phyloP scores from a whole-genome alignment of 169 alveolate genomes.

The Plasmodium sp. region DNA sequence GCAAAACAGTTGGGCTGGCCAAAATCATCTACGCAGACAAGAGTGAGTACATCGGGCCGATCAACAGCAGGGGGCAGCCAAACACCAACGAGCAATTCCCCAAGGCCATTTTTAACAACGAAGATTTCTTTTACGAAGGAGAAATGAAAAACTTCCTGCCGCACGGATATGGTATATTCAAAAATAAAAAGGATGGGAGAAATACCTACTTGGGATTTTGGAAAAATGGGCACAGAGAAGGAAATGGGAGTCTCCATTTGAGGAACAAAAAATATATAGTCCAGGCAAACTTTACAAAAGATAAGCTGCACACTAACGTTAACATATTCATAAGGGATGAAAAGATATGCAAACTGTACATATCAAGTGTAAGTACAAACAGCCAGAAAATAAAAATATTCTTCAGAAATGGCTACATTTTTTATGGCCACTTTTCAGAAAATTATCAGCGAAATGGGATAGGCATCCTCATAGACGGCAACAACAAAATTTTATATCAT shows the following conservation, averaged over 20 bases:
- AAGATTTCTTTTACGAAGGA: slow-evolving; percentile 63
- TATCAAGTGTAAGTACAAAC: slow-evolving; percentile 22
- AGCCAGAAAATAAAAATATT: slow-evolving; percentile 55
- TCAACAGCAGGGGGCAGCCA: slow-evolving; percentile 70
- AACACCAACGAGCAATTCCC: slow-evolving; percentile 64
- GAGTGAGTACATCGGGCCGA: slow-evolving; percentile 72
- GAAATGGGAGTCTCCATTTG: slow-evolving; percentile 46
- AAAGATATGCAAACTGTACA: slow-evolving; percentile 42
- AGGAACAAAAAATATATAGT: slow-evolving; percentile 57
- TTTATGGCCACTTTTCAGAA: slow-evolving; percentile 55
- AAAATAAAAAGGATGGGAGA: slow-evolving; percentile 55
- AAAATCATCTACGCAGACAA: slow-evolving; percentile 74
- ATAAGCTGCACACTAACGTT: slow-evolving; percentile 49
- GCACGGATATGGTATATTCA: slow-evolving; percentile 72
- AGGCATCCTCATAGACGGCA: slow-evolving; percentile 69
- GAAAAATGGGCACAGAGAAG: slow-evolving; percentile 76
- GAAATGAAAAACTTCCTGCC: slow-evolving; percentile 73
- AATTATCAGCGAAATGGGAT: slow-evolving; percentile 64
- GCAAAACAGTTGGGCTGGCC: slow-evolving; percentile 36
- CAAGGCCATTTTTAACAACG: slow-evolving; percentile 64
- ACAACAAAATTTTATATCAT: slow-evolving; percentile 74
- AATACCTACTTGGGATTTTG: slow-evolving; percentile 71
- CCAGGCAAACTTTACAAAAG: slow-evolving; percentile 61
- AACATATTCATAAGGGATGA: slow-evolving; percentile 54
- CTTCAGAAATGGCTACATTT: slow-evolving; percentile 70